These are phyloP conservation scores for Tolypocladium sp. DNA, from an alignment of 2,329 filamentous ascomycete genomes.

Conservation along the genomic window DNA sequence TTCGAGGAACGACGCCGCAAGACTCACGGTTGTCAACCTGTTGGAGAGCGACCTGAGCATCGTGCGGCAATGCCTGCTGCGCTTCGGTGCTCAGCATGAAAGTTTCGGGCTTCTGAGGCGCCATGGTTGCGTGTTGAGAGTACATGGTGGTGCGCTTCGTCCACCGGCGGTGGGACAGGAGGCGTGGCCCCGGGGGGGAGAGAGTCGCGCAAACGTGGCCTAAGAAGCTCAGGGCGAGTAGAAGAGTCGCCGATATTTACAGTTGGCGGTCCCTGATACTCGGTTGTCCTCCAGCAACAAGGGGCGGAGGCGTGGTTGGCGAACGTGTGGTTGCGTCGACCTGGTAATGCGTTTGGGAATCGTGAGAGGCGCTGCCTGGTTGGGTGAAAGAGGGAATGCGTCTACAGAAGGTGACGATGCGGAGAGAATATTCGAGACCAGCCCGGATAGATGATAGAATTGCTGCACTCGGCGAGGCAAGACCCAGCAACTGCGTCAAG, in stretches of 20 bases:
- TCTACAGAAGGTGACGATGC: slow-evolving; percentile 8
- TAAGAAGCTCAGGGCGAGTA: not conserved
- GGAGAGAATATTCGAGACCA: slow-evolving; percentile 35
- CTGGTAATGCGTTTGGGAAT: not conserved
- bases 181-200: not conserved
- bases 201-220: not conserved
- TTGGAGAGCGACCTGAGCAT: slow-evolving; percentile 93
- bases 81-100: slow-evolving; percentile 98
- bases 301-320: not conserved
- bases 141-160: slow-evolving; percentile 55
- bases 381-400: slow-evolving; percentile 8
- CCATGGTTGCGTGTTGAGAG: slow-evolving; percentile 77
- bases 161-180: slow-evolving; percentile 5
- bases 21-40: slow-evolving; percentile 92
- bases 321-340: not conserved
- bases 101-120: slow-evolving; percentile 93
- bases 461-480: slow-evolving; percentile 16
- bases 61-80: slow-evolving; percentile 89
- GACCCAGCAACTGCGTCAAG: slow-evolving; percentile 36
- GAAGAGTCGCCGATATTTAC: slow-evolving; percentile 5
- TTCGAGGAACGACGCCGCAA: not conserved
- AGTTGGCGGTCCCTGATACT: not conserved
- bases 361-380: slow-evolving; percentile 23
- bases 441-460: slow-evolving; percentile 28
- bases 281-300: not conserved